Conservation (phyloP, 2,329 filamentous ascomycete genomes). For the Penicillium polonicum region DNA sequence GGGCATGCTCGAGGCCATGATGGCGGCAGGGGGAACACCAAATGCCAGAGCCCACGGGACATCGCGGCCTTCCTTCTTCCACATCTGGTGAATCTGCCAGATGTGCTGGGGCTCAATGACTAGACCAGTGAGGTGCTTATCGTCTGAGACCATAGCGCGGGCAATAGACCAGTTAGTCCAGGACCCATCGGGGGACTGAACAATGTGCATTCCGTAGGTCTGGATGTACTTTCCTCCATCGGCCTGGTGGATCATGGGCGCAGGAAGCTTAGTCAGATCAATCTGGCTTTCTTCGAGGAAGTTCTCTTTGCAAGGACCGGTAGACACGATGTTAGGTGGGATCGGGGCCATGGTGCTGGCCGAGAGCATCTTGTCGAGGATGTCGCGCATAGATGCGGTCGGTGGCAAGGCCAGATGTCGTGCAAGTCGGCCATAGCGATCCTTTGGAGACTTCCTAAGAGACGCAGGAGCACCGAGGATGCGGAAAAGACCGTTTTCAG, state of each 20-base stretch:
- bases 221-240: constrained; percentile 55
- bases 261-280: constrained; percentile 46
- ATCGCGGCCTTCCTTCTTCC: constrained; percentile 47
- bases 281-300: constrained; percentile 41
- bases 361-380: constrained; percentile 8
- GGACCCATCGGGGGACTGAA: constrained; percentile 46
- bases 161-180: constrained; percentile 48
- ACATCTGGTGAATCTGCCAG: constrained; percentile 48
- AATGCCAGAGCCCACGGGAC: constrained; percentile 51
- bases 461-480: constrained; percentile 49
- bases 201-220: constrained; percentile 52
- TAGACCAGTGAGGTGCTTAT: constrained; percentile 42
- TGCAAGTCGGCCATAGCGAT: constrained; percentile 25
- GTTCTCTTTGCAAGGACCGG: constrained; percentile 48
- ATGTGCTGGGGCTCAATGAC: constrained; percentile 51
- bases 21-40: constrained; percentile 52
- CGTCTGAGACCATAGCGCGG: constrained; percentile 49
- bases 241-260: constrained; percentile 44
- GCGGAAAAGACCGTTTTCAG: constrained; percentile 47
- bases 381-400: constrained; percentile 16
- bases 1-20: constrained; percentile 51
- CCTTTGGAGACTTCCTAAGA: constrained; percentile 31
- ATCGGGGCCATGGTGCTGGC: neutral
- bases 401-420: constrained; percentile 2
- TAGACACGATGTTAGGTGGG: constrained; percentile 26